A percentile compares a stretch with the other conserved stretches of the same genome.
These are phyloP conservation scores for Schoenoplectus tabernaemontani DNA, from an alignment of 202 grass and related monocot species.

Conservation along the genomic window DNA sequence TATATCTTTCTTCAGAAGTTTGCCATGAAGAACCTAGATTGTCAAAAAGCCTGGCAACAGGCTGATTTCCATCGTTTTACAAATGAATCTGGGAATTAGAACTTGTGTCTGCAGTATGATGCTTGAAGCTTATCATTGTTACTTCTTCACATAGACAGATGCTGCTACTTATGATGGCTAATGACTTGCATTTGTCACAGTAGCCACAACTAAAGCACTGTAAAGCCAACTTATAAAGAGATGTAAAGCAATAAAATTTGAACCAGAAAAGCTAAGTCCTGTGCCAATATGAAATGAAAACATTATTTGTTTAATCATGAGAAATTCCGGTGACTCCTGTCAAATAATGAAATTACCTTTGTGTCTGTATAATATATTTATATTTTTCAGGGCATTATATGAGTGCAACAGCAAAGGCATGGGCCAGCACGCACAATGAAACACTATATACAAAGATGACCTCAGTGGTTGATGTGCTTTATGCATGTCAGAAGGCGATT, in stretches of 20 bases:
- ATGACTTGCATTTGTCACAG: neutral
- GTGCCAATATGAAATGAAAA: neutral
- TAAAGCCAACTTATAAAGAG: neutral
- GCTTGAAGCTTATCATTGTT: neutral
- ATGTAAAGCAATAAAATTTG: neutral
- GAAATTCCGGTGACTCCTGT: neutral
- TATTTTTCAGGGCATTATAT: constrained; percentile 74
- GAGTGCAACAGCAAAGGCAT: constrained; percentile 67
- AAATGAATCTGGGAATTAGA: neutral
- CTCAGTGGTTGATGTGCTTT: constrained; percentile 48
- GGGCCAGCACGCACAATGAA: constrained; percentile 75
- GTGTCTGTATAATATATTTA: neutral
- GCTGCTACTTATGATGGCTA: neutral
- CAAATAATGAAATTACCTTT: neutral
- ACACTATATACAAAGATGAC: constrained; percentile 61
- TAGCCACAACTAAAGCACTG: neutral
- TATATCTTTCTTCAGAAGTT: neutral
- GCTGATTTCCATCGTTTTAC: neutral
- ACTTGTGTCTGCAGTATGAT: neutral
- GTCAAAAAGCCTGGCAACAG: neutral
- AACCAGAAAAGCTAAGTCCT: constrained; percentile 3
- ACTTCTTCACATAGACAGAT: neutral
- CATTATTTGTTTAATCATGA: neutral
- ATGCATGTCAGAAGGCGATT: constrained; percentile 50
- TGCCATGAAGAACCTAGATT: neutral